A percentile compares a stretch with the other conserved stretches of the same genome.
Conservation (phyloP, 148 eudicot species). For the Diospyros lotus region DNA sequence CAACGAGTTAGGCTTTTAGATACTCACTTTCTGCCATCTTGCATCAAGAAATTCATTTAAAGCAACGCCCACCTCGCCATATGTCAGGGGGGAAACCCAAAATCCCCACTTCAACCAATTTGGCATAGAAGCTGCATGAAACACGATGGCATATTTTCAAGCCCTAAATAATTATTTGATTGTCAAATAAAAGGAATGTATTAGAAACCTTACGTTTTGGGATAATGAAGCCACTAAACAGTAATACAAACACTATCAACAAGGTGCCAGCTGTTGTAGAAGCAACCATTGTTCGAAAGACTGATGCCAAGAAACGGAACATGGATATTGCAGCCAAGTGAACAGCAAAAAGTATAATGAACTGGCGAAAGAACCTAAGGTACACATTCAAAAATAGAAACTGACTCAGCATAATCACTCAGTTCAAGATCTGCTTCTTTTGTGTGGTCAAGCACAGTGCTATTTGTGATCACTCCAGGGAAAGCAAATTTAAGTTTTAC, state of each 20-base stretch:
- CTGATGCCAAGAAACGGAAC: slow-evolving; percentile 69
- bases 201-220: slow-evolving; percentile 44
- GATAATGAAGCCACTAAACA: slow-evolving; percentile 71
- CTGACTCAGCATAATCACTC: not conserved
- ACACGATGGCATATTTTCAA: slow-evolving; percentile 5
- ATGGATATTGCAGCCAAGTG: slow-evolving; percentile 57
- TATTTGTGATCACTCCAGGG: not conserved
- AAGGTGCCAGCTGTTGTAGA: slow-evolving; percentile 42
- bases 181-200: not conserved
- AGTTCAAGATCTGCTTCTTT: not conserved
- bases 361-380: slow-evolving; percentile 66
- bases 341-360: slow-evolving; percentile 42
- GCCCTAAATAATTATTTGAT: not conserved
- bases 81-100: slow-evolving; percentile 70
- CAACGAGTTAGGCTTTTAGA: not conserved
- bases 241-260: slow-evolving; percentile 28
- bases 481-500: not conserved
- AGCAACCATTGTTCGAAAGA: slow-evolving; percentile 49
- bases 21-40: slow-evolving; percentile 69
- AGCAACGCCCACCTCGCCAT: slow-evolving; percentile 71
- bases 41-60: slow-evolving; percentile 77
- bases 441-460: too few species aligned
- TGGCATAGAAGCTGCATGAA: slow-evolving; percentile 78
- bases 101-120: slow-evolving; percentile 78
- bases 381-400: not conserved